Conservation (phyloP, 768 basidiomycete genomes). For the Holtermannia corniformis region DNA sequence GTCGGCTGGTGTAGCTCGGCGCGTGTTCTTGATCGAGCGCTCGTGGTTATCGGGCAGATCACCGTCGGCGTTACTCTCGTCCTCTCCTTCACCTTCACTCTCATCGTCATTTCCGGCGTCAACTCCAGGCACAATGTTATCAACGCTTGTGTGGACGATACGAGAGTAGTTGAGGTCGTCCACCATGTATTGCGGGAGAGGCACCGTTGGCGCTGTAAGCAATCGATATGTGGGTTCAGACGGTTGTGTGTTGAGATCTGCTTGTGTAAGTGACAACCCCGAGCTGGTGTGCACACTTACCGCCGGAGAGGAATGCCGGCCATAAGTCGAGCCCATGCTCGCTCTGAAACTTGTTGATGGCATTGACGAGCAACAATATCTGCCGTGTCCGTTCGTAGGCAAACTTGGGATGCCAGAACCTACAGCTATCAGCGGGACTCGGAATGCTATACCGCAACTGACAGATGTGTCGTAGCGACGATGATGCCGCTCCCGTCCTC, state of each 20-base stretch:
- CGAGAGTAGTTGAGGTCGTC: constrained; percentile 53
- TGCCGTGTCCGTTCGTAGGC: constrained; percentile 79
- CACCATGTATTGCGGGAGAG: constrained; percentile 52
- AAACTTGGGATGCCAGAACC: constrained; percentile 89
- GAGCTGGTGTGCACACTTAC: constrained; percentile 44
- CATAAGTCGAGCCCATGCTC: constrained; percentile 48
- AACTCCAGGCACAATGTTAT: constrained; percentile 19
- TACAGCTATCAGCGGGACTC: constrained; percentile 14
- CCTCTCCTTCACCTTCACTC: constrained; percentile 26
- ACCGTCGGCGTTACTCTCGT: constrained; percentile 8
- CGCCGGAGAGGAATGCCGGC: constrained; percentile 78
- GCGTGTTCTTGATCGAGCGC: constrained; percentile 59
- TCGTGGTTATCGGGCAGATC: constrained; percentile 18
- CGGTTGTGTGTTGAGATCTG: constrained; percentile 87
- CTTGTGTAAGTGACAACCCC: neutral
- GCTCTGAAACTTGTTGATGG: constrained; percentile 52
- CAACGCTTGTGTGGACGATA: constrained; percentile 42
- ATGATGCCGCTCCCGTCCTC: constrained; percentile 52
- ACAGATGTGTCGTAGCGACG: constrained; percentile 75
- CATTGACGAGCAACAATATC: constrained; percentile 60
- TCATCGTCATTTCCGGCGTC: constrained; percentile 29
- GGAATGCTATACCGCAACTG: constrained; percentile 4
- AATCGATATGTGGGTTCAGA: constrained; percentile 74
- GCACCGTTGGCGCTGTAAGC: constrained; percentile 49
- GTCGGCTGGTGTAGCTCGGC: constrained; percentile 53